Percentiles rank a stretch among this genome's conserved stretches.
Conservation (phyloP, 2,329 filamentous ascomycete genomes). For the Colletotrichum karsti region DNA sequence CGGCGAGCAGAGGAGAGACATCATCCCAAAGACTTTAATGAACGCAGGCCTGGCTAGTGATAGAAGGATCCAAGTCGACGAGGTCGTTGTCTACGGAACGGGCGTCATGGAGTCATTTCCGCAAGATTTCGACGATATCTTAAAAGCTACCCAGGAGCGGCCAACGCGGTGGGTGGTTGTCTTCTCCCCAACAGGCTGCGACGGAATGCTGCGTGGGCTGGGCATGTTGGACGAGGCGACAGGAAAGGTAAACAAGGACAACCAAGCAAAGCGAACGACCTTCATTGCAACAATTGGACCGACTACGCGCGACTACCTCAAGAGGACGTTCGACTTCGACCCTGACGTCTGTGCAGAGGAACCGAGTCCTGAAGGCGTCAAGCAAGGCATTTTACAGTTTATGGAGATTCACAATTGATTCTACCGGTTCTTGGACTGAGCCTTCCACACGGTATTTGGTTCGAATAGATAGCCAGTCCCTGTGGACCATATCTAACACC, state of each 20-base stretch:
- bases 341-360: constrained; percentile 83
- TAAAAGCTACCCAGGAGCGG: constrained; percentile 53
- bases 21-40: constrained; percentile 86
- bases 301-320: constrained; percentile 83
- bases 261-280: constrained; percentile 50
- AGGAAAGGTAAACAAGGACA: constrained; percentile 43
- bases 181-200: constrained; percentile 73
- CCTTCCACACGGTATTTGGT: too few relatives aligned
- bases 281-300: constrained; percentile 91
- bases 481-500: too few relatives aligned
- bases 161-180: constrained; percentile 76
- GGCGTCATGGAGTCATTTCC: constrained; percentile 83
- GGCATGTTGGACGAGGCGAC: constrained; percentile 58
- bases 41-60: constrained; percentile 56
- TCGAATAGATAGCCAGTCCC: too few relatives aligned
- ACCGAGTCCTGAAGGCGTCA: constrained; percentile 84
- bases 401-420: constrained; percentile 16
- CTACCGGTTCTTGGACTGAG: too few relatives aligned
- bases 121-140: constrained; percentile 64
- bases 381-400: constrained; percentile 69
- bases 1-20: constrained; percentile 87
- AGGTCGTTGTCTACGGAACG: constrained; percentile 88
- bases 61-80: constrained; percentile 72
- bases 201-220: constrained; percentile 65
- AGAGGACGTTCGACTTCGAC: constrained; percentile 69